phyloP scores from a whole-genome alignment of 345 rosid genomes.

The Aquilaria yunnanensis region DNA sequence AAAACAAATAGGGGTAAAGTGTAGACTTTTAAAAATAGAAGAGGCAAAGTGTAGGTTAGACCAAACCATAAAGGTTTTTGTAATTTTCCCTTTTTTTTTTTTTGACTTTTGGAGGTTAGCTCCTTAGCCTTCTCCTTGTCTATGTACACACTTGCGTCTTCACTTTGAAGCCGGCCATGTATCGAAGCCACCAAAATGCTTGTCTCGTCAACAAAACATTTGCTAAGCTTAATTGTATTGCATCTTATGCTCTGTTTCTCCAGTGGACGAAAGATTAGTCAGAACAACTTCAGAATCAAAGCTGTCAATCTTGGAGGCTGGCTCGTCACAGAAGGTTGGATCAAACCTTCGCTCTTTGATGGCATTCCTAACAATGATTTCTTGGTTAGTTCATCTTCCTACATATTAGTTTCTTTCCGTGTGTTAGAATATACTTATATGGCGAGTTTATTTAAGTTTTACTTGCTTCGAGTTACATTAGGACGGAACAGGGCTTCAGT shows the following conservation, averaged over 20 bases:
- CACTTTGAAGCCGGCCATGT: no score
- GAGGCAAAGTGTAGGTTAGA: no score
- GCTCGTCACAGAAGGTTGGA: constrained; percentile 72
- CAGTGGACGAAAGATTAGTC: constrained; percentile 14
- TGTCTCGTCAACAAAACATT: neutral
- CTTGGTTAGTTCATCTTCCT: constrained; percentile 28
- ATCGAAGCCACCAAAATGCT: no score
- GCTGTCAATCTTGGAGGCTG: constrained; percentile 76
- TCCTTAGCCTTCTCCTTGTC: no score
- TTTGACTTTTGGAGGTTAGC: no score
- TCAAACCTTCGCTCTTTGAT: constrained; percentile 57
- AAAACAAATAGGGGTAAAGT: no score
- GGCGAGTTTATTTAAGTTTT: no score
- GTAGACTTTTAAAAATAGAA: no score
- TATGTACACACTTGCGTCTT: no score
- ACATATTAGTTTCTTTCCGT: neutral
- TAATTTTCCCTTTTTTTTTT: no score
- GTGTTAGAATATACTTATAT: neutral
- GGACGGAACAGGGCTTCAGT: constrained; percentile 58
- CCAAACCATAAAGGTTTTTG: no score
- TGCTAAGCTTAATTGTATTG: constrained; percentile 1
- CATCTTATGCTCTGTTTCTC: constrained; percentile 10
- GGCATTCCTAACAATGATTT: constrained; percentile 58
- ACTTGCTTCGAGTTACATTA: neutral
- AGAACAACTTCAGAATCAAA: constrained; percentile 17